Evolutionary conservation across 2,329 filamentous ascomycete species (phyloP), one percentile per base, ranked within the genome.

Genomic region (Lasiodiplodia gonubiensis): DNA sequence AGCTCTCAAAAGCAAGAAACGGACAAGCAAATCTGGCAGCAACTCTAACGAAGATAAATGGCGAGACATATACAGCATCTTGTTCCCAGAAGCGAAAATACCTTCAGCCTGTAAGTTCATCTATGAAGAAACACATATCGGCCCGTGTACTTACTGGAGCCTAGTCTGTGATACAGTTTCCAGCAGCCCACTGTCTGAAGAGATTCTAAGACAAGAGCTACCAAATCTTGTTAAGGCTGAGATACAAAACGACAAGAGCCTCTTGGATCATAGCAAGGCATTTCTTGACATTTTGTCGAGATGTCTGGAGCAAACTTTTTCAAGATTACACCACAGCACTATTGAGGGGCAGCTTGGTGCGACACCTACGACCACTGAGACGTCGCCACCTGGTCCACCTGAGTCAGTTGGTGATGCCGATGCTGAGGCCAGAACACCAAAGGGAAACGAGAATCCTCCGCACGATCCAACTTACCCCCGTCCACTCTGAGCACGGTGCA

Each of bases 1-100:
- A 12, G 59, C 59, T 25, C n/a, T 63, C n/a, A 63, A 63, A 37
- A 63, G 59, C 46, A 63, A 63, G n/a, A 63, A 51, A 11, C 49
- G 59, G 7, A 27, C n/a, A 1, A 18, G 1, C 39, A 63, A 51
- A 8, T 51, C 59, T 7, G 59, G 42, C 10, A 21, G n/a, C 37
- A 48, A 23, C 12, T 37, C 0, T 1, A n/a, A 63, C 0, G 42
- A 35, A 16, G 59, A 63, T 0, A 63, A 63, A 12, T 63, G 59
- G 59, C 30, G n/a, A 0, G 59, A 63, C 2, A 37, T 63, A 4
- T 63, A 63, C 12, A 12, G 8, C 2, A 51, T 63, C 14, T 14
- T 63, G 1, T 63, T 63, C 3, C 59, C 59, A 0, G 2, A 3
- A 0, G 59, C 51, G 12, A n/a, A 23, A 0, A 49, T 49, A 4